phyloP scores from a whole-genome alignment of 768 basidiomycete species.

The Tubosaeta brunneosetosa region DNA sequence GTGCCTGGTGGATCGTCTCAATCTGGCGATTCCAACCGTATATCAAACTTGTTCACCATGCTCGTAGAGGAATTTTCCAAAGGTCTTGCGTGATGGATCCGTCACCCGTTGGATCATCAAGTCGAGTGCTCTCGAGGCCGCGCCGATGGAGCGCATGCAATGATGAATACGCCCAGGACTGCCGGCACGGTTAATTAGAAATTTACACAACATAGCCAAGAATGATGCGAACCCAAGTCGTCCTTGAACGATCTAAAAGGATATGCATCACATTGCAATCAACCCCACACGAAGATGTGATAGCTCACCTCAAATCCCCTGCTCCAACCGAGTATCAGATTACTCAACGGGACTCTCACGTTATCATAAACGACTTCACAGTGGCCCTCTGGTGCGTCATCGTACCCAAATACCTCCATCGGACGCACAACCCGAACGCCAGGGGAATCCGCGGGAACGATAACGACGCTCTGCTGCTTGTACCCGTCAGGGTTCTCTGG shows the following conservation, averaged over 20 bases:
- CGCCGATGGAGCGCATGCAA: conserved; percentile 96
- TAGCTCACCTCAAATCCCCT: conserved; percentile 78
- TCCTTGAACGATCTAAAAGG: conserved; percentile 81
- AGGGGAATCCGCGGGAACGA: conserved; percentile 84
- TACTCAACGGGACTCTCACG: conserved; percentile 80
- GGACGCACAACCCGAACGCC: conserved; percentile 90
- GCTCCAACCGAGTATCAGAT: conserved; percentile 90
- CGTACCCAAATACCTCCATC: conserved; percentile 91
- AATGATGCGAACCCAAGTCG: conserved; percentile 68
- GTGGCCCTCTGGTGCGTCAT: conserved; percentile 95
- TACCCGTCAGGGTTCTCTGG: conserved; percentile 72
- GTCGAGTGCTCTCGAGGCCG: conserved; percentile 80
- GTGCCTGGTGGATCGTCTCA: conserved; percentile 50
- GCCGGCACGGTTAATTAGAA: conserved; percentile 1
- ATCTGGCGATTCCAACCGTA: background rate
- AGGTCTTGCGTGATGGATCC: conserved; percentile 88
- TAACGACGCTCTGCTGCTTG: conserved; percentile 87
- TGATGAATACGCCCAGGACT: conserved; percentile 96
- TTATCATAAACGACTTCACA: conserved; percentile 94
- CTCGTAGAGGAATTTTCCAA: conserved; percentile 86
- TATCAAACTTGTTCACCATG: conserved; percentile 56
- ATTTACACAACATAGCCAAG: background rate
- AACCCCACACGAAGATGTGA: background rate
- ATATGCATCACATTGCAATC: background rate
- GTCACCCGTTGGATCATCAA: conserved; percentile 87